Evolutionary conservation across 2,329 filamentous ascomycete genomes (phyloP), one percentile per base, ranked within the genome.

Genomic region (Aspergillus carbonarius): DNA sequence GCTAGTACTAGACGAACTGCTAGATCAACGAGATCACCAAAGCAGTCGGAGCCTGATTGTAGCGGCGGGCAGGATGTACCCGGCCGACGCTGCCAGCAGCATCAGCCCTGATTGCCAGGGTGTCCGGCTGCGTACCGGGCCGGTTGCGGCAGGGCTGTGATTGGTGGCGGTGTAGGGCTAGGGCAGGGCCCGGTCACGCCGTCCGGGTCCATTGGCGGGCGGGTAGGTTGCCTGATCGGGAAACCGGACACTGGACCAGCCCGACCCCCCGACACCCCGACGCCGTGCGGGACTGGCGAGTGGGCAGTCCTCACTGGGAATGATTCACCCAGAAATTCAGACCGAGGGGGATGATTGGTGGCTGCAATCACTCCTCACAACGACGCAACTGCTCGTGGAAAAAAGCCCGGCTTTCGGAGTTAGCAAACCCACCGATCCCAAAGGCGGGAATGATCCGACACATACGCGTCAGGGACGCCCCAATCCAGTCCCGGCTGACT

Each of bases 371-470:
- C 13, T 48, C 44, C 15, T 48, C 23, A 27, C 25, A 27, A n/a
- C 44, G 48, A 10, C 59, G 60, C 18, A 71, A 54, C 55, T 70
- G 67, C 10, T 68, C 63, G 55, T 72, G 70, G 48, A 72, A 58
- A 57, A 68, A 70, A 12, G 69, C 63, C n/a, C 70, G 60, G 1
- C 70, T 69, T 49, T 74, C 72, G 4, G 81, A 82, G 75, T 96
- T 96, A 12, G 95, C 88, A 10, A 96, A 91, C 0, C 92, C 92
- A 0, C 92, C 92, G 6, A 96, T 83, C 0, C 92, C 92, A 79
- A 95, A 96, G 0, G 92, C 92, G 37, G 92, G 92, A 15, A 96
- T 83, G 66, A 96, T 96, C 59, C 92, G 83, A 64, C 89, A 89
- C 75, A 96, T 89, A 62, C 92, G 80, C 13, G 92, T 91, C 23